A percentile compares a stretch with the other conserved stretches of the same genome.
Evolutionary conservation across 495 filamentous ascomycete species (phyloP).

Genomic region (Aspergillus biplanus): DNA sequence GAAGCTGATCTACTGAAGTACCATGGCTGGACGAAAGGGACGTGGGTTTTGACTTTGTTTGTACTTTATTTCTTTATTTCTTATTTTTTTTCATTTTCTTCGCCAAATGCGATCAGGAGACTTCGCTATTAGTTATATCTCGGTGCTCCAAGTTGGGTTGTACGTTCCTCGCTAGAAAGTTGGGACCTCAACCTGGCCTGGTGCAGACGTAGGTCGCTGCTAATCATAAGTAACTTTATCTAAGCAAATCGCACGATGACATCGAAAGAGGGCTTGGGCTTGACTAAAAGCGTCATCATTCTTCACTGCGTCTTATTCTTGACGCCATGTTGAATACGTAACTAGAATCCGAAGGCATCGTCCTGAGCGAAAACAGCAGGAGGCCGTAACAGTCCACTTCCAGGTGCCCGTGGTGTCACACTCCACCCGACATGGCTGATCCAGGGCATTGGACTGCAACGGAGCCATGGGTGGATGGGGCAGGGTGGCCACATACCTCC

Average conservation of each 20-base stretch:
- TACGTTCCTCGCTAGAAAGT: too few relatives aligned
- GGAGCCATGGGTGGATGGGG: slow-evolving; percentile 26
- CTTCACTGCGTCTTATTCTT: background rate
- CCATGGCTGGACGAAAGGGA: background rate
- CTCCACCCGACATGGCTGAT: slow-evolving; percentile 25
- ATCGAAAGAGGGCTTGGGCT: background rate
- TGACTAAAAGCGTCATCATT: background rate
- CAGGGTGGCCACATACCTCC: slow-evolving; percentile 12
- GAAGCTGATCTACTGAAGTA: background rate
- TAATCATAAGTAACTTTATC: too few relatives aligned
- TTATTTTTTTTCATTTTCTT: too few relatives aligned
- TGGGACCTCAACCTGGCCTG: too few relatives aligned
- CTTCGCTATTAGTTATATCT: too few relatives aligned
- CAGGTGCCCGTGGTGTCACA: slow-evolving; percentile 22
- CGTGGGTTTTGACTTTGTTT: background rate
- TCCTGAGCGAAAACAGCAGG: background rate
- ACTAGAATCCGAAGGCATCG: background rate
- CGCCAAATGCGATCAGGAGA: too few relatives aligned
- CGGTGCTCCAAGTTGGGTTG: too few relatives aligned
- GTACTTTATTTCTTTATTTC: background rate
- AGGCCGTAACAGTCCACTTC: slow-evolving; percentile 14
- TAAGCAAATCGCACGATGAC: background rate
- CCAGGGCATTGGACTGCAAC: slow-evolving; percentile 23
- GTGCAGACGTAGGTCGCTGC: too few relatives aligned
- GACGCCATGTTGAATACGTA: background rate